Evolutionary conservation across 805 yeast species (phyloP), one percentile per base, ranked within the genome.

Genomic region (Phaffomyces antillensis): DNA sequence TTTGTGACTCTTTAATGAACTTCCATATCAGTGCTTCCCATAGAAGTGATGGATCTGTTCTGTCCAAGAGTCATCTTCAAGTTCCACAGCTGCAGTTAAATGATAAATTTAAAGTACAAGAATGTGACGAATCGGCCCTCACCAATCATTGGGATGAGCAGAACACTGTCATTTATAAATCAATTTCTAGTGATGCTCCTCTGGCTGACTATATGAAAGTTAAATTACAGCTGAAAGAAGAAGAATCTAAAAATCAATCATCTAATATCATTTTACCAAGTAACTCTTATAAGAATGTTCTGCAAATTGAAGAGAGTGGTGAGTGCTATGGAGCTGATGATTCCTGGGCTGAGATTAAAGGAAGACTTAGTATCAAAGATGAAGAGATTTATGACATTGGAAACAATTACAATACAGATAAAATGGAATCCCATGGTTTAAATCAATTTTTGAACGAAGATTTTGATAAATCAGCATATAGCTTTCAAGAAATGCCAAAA

Each of bases 331-430:
- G 18, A 10, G 39, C 33, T 4, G 46, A 49, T 39, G 36, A 44
- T 7, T 56, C 61, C 2, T 57, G 61, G 61, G 55, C 56, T 17
- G 45, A 48, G 20, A 44, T 56, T 49, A 57, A 57, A 42, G 48
- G 37, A 37, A 39, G 34, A 15, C 55, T 54, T 34, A 20, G 45
- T n/a, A 46, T 54, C 16, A 42, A 46, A 5, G 42, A 50, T 30
- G 45, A 37, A 9, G 51, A 46, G 18, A 37, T 43, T n/a, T 40
- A 46, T 20, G 47, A 36, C 15, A 31, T 26, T 16, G 42, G 40
- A 13, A 33, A n/a, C 16, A 30, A 28, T 26, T 12, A 39, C 20
- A 44, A 39, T 16, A 25, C 34, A 11, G 46, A 43, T 15, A 30
- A 42, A 31, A 16, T 38, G 10, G 34, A 41, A 3, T n/a, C 36